A percentile compares a stretch with the other conserved stretches of the same genome.
Conservation (phyloP, 2,329 filamentous ascomycete species). For the Trichoderma citrinoviride region DNA sequence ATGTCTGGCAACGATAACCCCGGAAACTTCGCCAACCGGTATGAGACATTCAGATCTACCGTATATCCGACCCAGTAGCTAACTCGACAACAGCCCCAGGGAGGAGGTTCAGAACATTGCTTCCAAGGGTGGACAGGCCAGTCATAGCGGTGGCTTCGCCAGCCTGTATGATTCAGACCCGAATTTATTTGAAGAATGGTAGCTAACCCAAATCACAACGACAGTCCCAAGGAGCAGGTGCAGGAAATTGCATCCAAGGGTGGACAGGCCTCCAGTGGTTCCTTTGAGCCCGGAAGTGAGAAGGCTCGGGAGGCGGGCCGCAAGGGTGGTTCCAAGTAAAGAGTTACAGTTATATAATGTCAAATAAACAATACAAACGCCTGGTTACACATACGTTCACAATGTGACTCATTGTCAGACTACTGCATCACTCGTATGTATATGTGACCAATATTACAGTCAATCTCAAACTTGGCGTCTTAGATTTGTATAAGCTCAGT, state of each 20-base stretch:
- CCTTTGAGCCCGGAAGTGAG: slow-evolving; percentile 53
- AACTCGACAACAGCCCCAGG: slow-evolving; percentile 28
- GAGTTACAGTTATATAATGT: not conserved
- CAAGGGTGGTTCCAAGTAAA: slow-evolving; percentile 44
- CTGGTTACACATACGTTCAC: no score
- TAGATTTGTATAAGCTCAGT: no score
- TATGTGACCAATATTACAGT: no score
- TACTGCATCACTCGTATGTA: no score
- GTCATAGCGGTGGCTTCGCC: slow-evolving; percentile 40
- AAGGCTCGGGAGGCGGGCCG: slow-evolving; percentile 52
- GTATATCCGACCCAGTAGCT: no score
- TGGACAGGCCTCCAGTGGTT: slow-evolving; percentile 52
- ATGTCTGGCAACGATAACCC: slow-evolving; percentile 69
- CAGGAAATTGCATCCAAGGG: slow-evolving; percentile 55
- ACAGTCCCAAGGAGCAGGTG: slow-evolving; percentile 24
- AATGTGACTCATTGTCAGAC: no score
- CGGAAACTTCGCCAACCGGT: slow-evolving; percentile 34
- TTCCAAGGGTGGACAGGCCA: slow-evolving; percentile 41
- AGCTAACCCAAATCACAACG: no score
- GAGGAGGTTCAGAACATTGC: slow-evolving; percentile 46
- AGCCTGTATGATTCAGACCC: no score
- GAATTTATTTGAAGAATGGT: no score
- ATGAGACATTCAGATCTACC: no score
- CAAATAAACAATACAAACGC: no score
- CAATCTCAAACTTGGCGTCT: no score